A percentile compares a stretch with the other conserved stretches of the same genome.
Evolutionary conservation across 2,329 filamentous ascomycete species (phyloP).

Genomic region (Scytalidium lignicola): DNA sequence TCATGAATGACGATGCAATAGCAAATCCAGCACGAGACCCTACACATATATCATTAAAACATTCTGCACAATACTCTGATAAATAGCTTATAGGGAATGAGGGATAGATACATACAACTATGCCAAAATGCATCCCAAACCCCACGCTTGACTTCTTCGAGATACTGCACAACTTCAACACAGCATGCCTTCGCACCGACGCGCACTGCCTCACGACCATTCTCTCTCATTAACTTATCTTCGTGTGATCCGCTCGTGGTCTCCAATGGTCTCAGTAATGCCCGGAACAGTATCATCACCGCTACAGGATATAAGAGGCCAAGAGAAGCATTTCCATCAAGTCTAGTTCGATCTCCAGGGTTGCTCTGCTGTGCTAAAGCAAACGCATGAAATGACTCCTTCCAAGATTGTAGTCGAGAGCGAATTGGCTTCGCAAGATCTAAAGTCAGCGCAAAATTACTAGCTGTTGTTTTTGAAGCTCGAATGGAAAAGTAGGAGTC

Average conservation of each 20-base stretch:
- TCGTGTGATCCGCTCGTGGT: conserved; percentile 19
- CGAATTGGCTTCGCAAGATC: conserved; percentile 24
- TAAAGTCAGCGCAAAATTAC: conserved; percentile 25
- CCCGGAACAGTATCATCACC: conserved; percentile 30
- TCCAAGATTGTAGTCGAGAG: conserved; percentile 25
- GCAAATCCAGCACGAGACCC: conserved; percentile 29
- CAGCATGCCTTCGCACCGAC: conserved; percentile 26
- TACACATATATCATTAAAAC: conserved; percentile 1
- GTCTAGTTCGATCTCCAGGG: conserved; percentile 15
- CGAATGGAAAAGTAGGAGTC: conserved; percentile 26
- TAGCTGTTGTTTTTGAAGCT: conserved; percentile 23
- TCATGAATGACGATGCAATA: conserved; percentile 28
- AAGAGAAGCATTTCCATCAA: conserved; percentile 27
- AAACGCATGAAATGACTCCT: conserved; percentile 24
- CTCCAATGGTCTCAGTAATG: conserved; percentile 27
- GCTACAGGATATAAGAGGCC: conserved; percentile 30
- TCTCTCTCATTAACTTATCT: conserved; percentile 17
- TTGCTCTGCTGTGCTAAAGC: conserved; percentile 18
- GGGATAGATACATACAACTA: no score
- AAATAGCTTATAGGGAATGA: no score
- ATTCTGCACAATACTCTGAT: no score
- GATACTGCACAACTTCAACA: conserved; percentile 27
- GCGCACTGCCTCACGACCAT: conserved; percentile 19
- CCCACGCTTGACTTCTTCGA: conserved; percentile 22
- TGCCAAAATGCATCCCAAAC: conserved; percentile 27